Conservation (phyloP, 2,329 filamentous ascomycete genomes). For the Corynespora cassiicola region DNA sequence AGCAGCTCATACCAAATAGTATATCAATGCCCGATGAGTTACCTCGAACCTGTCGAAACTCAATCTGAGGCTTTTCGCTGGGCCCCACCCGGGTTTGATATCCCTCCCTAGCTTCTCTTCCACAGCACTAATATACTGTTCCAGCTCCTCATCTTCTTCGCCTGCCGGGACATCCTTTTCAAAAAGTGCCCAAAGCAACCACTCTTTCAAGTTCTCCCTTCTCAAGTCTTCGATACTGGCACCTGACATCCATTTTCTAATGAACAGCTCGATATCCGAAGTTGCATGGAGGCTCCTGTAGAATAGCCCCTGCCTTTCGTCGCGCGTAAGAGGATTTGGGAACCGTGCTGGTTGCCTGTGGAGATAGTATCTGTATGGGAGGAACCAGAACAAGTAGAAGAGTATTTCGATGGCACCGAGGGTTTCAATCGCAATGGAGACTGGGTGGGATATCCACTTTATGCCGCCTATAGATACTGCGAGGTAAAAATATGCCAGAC, state of each 20-base stretch:
- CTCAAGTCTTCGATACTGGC: slow-evolving; percentile 62
- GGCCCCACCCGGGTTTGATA: slow-evolving; percentile 60
- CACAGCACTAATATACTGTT: slow-evolving; percentile 56
- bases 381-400: slow-evolving; percentile 59
- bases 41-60: slow-evolving; percentile 66
- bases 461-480: slow-evolving; percentile 33
- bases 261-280: slow-evolving; percentile 59
- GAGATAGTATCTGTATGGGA: slow-evolving; percentile 56
- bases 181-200: slow-evolving; percentile 70
- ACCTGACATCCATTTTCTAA: slow-evolving; percentile 68
- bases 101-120: slow-evolving; percentile 57
- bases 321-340: slow-evolving; percentile 49
- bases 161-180: slow-evolving; percentile 53
- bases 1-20: slow-evolving; percentile 59
- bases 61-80: slow-evolving; percentile 62
- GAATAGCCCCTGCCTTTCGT: slow-evolving; percentile 61
- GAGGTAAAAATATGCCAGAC: slow-evolving; percentile 47
- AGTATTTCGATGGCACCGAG: slow-evolving; percentile 54
- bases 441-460: slow-evolving; percentile 20
- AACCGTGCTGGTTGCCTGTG: slow-evolving; percentile 56
- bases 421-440: slow-evolving; percentile 38
- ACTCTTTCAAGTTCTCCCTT: slow-evolving; percentile 68
- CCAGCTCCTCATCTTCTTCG: slow-evolving; percentile 55
- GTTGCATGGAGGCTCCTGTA: slow-evolving; percentile 59
- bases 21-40: slow-evolving; percentile 63